Conservation (phyloP, 1,284 basidiomycete genomes). For the Cutaneotrichosporon spelunceum region DNA sequence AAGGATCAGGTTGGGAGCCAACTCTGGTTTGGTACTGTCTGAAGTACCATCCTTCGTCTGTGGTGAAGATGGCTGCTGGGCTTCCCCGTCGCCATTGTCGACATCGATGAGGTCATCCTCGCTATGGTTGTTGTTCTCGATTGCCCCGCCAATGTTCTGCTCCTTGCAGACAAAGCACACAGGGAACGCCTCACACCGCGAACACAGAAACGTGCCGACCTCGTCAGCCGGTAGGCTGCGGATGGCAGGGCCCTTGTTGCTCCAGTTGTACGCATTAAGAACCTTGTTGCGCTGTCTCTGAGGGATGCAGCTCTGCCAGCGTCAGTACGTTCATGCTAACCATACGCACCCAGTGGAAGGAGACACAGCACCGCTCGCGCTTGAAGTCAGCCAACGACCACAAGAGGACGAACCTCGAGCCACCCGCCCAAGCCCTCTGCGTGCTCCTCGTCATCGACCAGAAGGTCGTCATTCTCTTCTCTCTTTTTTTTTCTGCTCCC, state of each 20-base stretch:
- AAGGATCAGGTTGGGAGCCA: conserved; percentile 8
- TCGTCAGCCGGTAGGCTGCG: conserved; percentile 57
- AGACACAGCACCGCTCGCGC: conserved; percentile 14
- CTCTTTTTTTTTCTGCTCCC: conserved; percentile 33
- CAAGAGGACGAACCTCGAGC: conserved; percentile 56
- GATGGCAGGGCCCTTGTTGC: conserved; percentile 44
- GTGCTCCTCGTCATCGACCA: conserved; percentile 58
- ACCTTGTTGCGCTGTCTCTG: conserved; percentile 52
- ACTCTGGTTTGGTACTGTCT: background rate
- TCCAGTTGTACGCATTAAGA: conserved; percentile 58
- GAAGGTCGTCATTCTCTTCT: conserved; percentile 54
- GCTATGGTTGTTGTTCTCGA: conserved; percentile 4
- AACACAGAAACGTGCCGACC: conserved; percentile 73
- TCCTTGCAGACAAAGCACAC: conserved; percentile 72
- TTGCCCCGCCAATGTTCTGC: conserved; percentile 40
- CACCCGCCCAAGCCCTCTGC: conserved; percentile 68
- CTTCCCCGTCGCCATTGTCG: conserved; percentile 22
- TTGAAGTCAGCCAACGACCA: background rate
- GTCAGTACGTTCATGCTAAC: background rate
- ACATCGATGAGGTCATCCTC: conserved; percentile 11
- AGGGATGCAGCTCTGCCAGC: conserved; percentile 60
- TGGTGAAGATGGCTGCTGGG: background rate
- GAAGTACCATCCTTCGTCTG: background rate
- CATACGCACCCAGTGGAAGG: conserved; percentile 5
- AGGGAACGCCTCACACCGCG: conserved; percentile 68